Evolutionary conservation across 306 rosid species (phyloP), one percentile per base, ranked within the genome.

Genomic region (Morella rubra): DNA sequence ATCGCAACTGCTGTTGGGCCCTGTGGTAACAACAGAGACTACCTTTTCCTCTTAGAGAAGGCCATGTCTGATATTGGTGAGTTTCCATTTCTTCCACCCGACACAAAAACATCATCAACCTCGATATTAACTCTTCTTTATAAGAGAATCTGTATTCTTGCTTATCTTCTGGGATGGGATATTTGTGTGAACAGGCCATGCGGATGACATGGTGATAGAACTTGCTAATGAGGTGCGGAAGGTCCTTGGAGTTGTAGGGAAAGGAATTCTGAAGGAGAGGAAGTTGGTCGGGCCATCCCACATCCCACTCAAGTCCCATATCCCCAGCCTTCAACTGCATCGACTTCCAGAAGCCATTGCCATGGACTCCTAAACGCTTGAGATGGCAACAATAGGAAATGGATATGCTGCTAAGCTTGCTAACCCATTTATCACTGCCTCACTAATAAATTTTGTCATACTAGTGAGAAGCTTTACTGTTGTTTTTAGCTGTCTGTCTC

Each of bases 1-100:
- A 96, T 96, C 73, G 98, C 99, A 70, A 89, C 97, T 59, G 98
- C 99, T 18, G 8, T n/a, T 77, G 99, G 99, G 1, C 99, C 99
- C n/a, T 92, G 94, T 20, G 99, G 99, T 71, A 91, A 96, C 83
- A 96, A 92, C 49, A 85, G 91, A 62, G 98, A 96, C 73, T 96
- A 96, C 54, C 51, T 96, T 73, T 96, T 96, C 81, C 86, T 74
- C 56, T 72, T 96, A 61, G 98, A 96, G 80, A 96, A 89, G 77
- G 98, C 99, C 75, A 53, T 92, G 99, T 72, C 71, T 73, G 93
- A 86, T 78, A 90, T 96, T 16, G 98, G 99, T 96, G 75, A 81
- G 86, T 82, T 42, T 73, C 19, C 18, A 12, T 80, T 75, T 66
- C 7, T 59, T n/a, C 56, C 7, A 42, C 6, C 42, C 10, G 16